These are phyloP conservation scores for Vanilla planifolia DNA, from an alignment of 106 monocot genomes.

Conservation along the genomic window DNA sequence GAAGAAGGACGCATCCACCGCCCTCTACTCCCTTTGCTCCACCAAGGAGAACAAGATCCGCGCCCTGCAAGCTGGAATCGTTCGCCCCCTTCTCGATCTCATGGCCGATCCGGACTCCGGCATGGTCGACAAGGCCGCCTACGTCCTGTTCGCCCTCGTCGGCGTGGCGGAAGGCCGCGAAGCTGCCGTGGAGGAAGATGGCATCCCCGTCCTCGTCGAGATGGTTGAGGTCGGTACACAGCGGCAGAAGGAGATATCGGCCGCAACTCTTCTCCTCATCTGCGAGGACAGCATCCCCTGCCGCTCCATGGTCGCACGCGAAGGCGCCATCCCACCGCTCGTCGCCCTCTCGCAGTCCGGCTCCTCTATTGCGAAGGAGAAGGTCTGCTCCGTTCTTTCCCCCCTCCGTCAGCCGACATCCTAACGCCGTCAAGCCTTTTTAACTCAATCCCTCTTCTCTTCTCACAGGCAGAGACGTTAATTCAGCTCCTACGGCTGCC, in stretches of 20 bases:
- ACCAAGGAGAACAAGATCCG: conserved; percentile 52
- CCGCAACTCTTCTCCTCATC: conserved; percentile 36
- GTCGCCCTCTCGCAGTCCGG: conserved; percentile 53
- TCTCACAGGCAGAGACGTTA: conserved; percentile 51
- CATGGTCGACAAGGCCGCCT: conserved; percentile 79
- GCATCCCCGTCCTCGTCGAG: conserved; percentile 72
- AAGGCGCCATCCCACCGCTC: conserved; percentile 60
- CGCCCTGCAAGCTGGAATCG: conserved; percentile 57
- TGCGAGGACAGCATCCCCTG: conserved; percentile 34
- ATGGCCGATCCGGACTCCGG: conserved; percentile 75
- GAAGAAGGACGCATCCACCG: conserved; percentile 85
- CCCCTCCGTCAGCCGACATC: neutral
- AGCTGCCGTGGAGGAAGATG: conserved; percentile 61
- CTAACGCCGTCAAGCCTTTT: conserved; percentile 5
- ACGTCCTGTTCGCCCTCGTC: conserved; percentile 36
- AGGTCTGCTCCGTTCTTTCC: conserved; percentile 9
- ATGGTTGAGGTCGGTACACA: conserved; percentile 47
- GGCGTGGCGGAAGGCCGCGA: conserved; percentile 28
- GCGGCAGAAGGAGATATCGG: conserved; percentile 54
- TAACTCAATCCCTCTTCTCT: neutral
- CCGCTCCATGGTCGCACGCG: conserved; percentile 33
- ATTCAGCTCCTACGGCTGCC: conserved; percentile 48
- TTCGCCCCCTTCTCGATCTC: conserved; percentile 59
- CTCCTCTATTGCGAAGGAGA: conserved; percentile 25
- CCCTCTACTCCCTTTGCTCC: conserved; percentile 58